Percentiles rank a stretch among this genome's conserved stretches.
phyloP scores from a whole-genome alignment of 2,329 filamentous ascomycete genomes.

The Diaporthe australafricana region DNA sequence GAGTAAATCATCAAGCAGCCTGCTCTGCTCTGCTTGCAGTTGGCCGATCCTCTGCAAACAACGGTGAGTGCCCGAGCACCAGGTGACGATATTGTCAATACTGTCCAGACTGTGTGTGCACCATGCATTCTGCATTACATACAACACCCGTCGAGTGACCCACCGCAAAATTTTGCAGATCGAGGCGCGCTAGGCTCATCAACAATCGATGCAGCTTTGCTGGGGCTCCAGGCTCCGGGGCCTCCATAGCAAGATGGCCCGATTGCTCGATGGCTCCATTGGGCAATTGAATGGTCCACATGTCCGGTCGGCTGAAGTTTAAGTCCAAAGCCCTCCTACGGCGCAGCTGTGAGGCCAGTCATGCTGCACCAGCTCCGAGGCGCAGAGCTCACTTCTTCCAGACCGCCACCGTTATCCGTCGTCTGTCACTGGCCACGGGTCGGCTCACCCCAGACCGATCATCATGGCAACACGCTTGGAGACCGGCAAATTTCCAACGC shows the following conservation, averaged over 20 bases:
- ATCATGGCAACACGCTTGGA: not conserved
- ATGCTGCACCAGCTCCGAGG: not conserved
- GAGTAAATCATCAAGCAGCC: not conserved
- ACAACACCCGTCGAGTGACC: constrained; percentile 11
- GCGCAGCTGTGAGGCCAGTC: constrained; percentile 11
- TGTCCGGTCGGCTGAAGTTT: constrained; percentile 23
- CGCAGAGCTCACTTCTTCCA: not conserved
- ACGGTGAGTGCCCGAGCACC: constrained; percentile 10
- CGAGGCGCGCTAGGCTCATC: constrained; percentile 24
- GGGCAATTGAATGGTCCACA: not conserved
- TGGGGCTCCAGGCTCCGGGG: not conserved
- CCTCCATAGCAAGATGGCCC: not conserved
- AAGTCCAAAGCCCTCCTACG: constrained; percentile 10
- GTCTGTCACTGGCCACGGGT: not conserved
- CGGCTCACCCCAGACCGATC: not conserved
- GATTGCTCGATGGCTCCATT: not conserved
- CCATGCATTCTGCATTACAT: constrained; percentile 8
- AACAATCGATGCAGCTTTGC: not conserved
- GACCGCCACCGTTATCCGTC: constrained; percentile 15
- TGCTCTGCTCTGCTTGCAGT: constrained; percentile 22
- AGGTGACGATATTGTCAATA: constrained; percentile 1
- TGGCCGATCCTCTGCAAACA: constrained; percentile 14
- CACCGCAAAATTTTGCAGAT: constrained; percentile 25
- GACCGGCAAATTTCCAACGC: not conserved
- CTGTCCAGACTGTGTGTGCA: not conserved